phyloP scores from a whole-genome alignment of 164 flowering plant species.

The Vitis amurensis region DNA sequence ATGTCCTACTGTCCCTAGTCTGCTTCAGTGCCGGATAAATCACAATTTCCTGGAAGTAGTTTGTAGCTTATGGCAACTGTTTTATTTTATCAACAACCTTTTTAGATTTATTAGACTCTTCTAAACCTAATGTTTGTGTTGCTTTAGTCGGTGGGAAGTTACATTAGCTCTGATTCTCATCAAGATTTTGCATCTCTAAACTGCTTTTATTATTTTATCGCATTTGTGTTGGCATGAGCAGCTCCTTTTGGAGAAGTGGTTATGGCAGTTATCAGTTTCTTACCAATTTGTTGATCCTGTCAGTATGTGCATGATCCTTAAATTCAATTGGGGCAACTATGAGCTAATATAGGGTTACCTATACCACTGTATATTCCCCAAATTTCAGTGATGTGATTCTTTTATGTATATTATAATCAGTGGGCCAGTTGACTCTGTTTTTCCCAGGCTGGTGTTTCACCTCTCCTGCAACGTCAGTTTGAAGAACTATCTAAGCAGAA shows the following conservation, averaged over 20 bases:
- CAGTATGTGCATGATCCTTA: background rate
- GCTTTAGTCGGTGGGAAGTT: background rate
- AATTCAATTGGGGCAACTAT: conserved; percentile 1
- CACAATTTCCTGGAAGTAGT: background rate
- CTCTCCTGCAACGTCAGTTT: conserved; percentile 76
- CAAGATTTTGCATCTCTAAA: background rate
- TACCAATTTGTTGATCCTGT: background rate
- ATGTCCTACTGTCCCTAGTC: too few species aligned
- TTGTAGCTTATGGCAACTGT: background rate
- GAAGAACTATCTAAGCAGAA: conserved; percentile 64
- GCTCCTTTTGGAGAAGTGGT: background rate
- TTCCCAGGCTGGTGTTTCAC: conserved; percentile 83
- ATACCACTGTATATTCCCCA: background rate
- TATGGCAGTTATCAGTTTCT: background rate
- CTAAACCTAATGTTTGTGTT: background rate
- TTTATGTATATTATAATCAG: too few species aligned
- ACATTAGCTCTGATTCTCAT: too few species aligned
- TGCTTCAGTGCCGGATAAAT: too few species aligned
- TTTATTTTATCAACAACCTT: background rate
- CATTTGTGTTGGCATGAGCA: background rate
- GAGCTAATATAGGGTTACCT: background rate
- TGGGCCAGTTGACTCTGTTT: too few species aligned
- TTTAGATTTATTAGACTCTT: background rate
- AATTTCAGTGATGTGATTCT: background rate
- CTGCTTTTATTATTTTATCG: background rate